Evolutionary conservation across 1,284 basidiomycete genomes (phyloP), one percentile per base, ranked within the genome.

Genomic region (Pyrrhoderma noxium): DNA sequence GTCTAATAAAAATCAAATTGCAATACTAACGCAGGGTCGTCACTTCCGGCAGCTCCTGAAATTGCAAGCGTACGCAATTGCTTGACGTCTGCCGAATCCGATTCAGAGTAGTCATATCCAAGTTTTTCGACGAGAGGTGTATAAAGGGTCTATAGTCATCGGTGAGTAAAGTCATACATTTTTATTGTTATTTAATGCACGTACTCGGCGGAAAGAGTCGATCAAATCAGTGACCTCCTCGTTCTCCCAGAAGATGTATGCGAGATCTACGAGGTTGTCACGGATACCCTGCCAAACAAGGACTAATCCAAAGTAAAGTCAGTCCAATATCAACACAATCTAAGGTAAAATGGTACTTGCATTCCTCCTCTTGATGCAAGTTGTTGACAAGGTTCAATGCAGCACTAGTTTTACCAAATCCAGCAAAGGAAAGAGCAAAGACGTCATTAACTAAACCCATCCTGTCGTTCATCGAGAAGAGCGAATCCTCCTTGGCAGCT

Each of bases 211-310:
- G 66, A 93, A 79, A 31, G 70, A 73, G 58, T 86, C 73, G 57
- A 93, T 63, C 39, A 74, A 72, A 18, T 81, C 75, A 3, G 79
- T 70, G 39, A 87, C 75, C 3, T 73, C 65, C 34, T 79, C 64
- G 56, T 90, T 72, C 67, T 96, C 94, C 86, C 88, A 96, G 90
- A 93, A 97, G 1, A 82, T 80, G 13, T 72, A 76, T n/a, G 71
- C 64, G 45, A 95, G 65, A 38, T 72, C 70, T 46, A 63, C 62
- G 48, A 95, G 64, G 44, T 76, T 79, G 8, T 70, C 68, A 1
- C 73, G 64, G 44, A 90, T 79, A 51, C 79, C 77, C 43, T 77
- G 70, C 86, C 85, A 89, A n/a, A 89, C 82, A 52, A 89, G 71
- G 65, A 80, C 86, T 88, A 52, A 8, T 22, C 14, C 4, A 42